Base-by-base conservation (phyloP, 2,329 filamentous ascomycete genomes). In the Epichloe sylvatica region DNA sequence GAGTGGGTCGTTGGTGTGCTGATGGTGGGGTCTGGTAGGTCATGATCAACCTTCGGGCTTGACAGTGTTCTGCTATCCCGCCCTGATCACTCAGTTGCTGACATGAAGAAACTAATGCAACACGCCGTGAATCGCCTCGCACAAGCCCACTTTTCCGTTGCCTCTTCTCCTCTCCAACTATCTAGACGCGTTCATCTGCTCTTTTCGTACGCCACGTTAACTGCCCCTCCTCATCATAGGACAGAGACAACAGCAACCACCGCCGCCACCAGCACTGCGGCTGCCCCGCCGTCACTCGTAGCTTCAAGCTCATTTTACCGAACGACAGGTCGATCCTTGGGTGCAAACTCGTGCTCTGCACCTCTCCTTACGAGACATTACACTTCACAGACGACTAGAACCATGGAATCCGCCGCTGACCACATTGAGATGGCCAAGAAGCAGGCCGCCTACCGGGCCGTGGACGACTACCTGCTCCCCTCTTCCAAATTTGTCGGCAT, bases 371-470 rank as follows among this genome's bases (percentile, higher is more conserved):
- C 34, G 13, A 30, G 35, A 37, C 7, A 25, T 34, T 13, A 38
- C 19, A n/a, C 21, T 23, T 12, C n/a, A 17, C 17, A 11, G 5
- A 23, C 33, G 12, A 53, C 45, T 45, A 58, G 56, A 60, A 55
- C 48, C 43, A 70, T 71, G 68, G 60, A 67, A n/a, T 62, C 61
- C 49, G 54, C 60, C 5, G 54, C 58, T 4, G 54, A 56, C 38
- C 69, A 77, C 19, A 70, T 90, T 56, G 85, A 91, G 66, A 70
- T 75, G 36, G 84, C 86, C 53, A 92, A 92, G 69, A 78, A 81
- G 59, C 75, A 78, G 40, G 86, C 86, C 47, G 86, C 85, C 54
- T 81, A 76, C 65, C 80, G 78, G 57, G 86, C 86, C 45, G 85
- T 90, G 42, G 71, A 75, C 49, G 83, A 88, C 53, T 80, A 89